Percentiles rank a stretch among this genome's conserved stretches.
Evolutionary conservation across 129 eudicot genomes (phyloP).

Genomic region (Artemisia argyi): DNA sequence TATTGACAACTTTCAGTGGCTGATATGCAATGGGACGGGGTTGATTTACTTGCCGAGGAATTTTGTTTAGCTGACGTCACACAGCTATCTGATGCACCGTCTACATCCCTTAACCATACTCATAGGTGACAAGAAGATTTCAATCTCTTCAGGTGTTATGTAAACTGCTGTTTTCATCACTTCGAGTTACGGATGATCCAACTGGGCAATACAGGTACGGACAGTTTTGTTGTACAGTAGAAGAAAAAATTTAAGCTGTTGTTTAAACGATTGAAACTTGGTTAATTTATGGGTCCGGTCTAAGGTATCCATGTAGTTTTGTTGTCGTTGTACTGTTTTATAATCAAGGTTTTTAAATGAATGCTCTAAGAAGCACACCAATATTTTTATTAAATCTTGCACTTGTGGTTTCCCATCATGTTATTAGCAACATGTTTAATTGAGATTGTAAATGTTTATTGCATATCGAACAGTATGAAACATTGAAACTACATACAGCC

Average conservation of each 20-base stretch:
- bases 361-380: no score
- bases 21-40: slow-evolving; percentile 50
- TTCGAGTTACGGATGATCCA: not conserved
- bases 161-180: not conserved
- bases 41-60: slow-evolving; percentile 42
- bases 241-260: slow-evolving; percentile 15
- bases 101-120: slow-evolving; percentile 20
- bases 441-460: not conserved
- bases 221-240: slow-evolving; percentile 34
- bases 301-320: slow-evolving; percentile 9
- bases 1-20: slow-evolving; percentile 25
- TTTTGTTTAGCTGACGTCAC: slow-evolving; percentile 45
- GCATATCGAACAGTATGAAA: no score
- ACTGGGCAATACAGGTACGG: slow-evolving; percentile 11
- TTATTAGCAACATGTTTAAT: not conserved
- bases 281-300: slow-evolving; percentile 4
- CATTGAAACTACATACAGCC: no score
- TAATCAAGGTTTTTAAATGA: not conserved
- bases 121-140: slow-evolving; percentile 43
- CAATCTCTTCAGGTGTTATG: not conserved
- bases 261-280: slow-evolving; percentile 21
- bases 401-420: no score
- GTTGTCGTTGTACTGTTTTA: slow-evolving; percentile 1
- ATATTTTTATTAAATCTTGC: no score
- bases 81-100: slow-evolving; percentile 31